Evolutionary conservation across 257 asterid genomes (phyloP).

Genomic region (Forsythia suspensa): DNA sequence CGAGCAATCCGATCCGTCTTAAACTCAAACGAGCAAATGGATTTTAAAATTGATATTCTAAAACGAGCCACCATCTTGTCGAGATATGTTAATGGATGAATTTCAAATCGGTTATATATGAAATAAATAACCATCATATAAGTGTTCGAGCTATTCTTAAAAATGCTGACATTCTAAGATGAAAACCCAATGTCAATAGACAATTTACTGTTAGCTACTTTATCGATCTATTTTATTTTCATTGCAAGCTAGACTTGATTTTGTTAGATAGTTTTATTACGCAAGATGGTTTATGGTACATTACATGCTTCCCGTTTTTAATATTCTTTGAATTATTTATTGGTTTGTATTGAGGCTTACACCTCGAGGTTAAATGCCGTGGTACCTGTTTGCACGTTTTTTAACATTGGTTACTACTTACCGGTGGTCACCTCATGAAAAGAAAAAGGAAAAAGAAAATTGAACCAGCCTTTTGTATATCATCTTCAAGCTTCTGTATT

Average conservation of each 20-base stretch:
- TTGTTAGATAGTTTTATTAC: neutral
- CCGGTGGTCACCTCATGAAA: conserved; percentile 10
- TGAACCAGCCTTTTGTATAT: conserved; percentile 70
- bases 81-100: neutral
- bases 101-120: neutral
- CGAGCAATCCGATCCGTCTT: neutral
- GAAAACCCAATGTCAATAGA: neutral
- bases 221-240: neutral
- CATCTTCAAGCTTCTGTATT: conserved; percentile 97
- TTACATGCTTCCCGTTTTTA: neutral
- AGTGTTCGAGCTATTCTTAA: neutral
- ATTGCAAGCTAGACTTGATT: neutral
- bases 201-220: neutral
- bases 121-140: neutral
- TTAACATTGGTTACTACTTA: neutral
- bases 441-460: conserved; percentile 6
- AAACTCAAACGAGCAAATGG: neutral
- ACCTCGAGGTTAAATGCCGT: neutral
- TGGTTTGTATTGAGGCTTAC: neutral
- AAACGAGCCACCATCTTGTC: too few relatives aligned
- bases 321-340: neutral
- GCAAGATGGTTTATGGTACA: neutral
- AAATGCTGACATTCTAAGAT: too few relatives aligned
- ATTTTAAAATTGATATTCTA: too few relatives aligned
- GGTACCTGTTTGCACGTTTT: neutral